phyloP scores from a whole-genome alignment of 768 basidiomycete genomes.

The Pholiota microspora region DNA sequence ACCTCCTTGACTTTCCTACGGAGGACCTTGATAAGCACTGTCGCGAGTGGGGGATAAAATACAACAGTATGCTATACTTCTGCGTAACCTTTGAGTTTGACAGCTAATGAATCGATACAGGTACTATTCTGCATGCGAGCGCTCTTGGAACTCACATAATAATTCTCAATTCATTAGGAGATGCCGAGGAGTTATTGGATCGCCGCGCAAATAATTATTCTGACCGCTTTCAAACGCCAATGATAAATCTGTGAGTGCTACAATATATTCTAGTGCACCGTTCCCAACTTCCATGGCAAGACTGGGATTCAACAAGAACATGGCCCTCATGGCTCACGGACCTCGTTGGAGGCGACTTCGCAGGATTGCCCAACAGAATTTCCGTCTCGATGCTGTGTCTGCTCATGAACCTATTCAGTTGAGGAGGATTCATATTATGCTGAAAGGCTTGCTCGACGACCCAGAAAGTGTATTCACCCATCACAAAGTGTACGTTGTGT shows the following conservation, averaged over 20 bases:
- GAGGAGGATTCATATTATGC: background rate
- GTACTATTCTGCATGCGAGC: conserved; percentile 13
- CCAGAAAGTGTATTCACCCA: background rate
- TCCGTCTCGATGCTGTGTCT: background rate
- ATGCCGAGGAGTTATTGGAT: conserved; percentile 9
- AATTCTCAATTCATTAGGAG: conserved; percentile 13
- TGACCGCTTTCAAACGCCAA: background rate
- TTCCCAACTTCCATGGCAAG: background rate
- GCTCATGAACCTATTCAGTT: conserved; percentile 1
- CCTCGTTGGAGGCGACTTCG: conserved; percentile 3
- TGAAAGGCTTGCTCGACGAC: conserved; percentile 1
- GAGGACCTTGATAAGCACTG: background rate
- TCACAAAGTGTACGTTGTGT: conserved; percentile 2
- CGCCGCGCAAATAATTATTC: conserved; percentile 1
- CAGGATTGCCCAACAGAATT: conserved; percentile 7
- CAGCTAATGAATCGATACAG: too few relatives aligned
- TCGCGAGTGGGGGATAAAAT: background rate
- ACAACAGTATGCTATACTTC: background rate
- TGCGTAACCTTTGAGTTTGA: too few relatives aligned
- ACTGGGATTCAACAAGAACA: background rate
- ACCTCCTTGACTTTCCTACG: background rate
- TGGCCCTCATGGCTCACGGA: conserved; percentile 6
- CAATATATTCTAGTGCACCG: too few relatives aligned
- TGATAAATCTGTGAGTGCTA: conserved; percentile 5
- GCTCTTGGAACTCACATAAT: conserved; percentile 13